These are phyloP conservation scores for Solanum pinnatisectum DNA, from an alignment of 257 asterid species.

Conservation along the genomic window DNA sequence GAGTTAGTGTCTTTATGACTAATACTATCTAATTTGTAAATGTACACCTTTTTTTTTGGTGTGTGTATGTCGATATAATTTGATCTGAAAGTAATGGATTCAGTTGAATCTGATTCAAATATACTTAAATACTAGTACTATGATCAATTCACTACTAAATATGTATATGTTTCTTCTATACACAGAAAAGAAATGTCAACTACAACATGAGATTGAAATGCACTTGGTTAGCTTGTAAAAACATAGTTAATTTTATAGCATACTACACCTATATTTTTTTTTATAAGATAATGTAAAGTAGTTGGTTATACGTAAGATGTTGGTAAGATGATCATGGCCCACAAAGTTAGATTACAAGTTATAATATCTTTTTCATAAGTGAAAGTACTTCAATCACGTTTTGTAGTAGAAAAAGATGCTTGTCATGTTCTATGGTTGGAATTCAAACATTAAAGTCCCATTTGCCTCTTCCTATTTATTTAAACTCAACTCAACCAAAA, in stretches of 20 bases:
- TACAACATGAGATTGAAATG: neutral
- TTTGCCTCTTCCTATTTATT: conserved; percentile 16
- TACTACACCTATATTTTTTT: neutral
- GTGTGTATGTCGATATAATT: neutral
- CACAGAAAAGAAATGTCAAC: neutral
- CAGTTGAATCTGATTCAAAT: neutral
- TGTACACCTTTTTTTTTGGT: neutral
- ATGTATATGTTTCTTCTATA: neutral
- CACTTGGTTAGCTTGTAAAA: neutral
- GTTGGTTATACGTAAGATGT: neutral
- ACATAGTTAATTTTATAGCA: neutral
- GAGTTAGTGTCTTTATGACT: neutral
- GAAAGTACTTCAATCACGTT: conserved; percentile 1
- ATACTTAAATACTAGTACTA: neutral
- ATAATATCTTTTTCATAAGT: neutral
- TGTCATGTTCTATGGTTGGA: conserved; percentile 47
- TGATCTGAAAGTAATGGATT: neutral
- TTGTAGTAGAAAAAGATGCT: conserved; percentile 7
- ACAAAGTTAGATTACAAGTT: neutral
- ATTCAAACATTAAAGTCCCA: conserved; percentile 8
- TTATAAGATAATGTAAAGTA: neutral
- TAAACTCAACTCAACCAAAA: conserved; percentile 20
- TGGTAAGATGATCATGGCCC: neutral
- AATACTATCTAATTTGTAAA: neutral
- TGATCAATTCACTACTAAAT: neutral